Conservation (phyloP, 371 early-diverging fungal species). For the Dinochytrium kinnereticum region DNA sequence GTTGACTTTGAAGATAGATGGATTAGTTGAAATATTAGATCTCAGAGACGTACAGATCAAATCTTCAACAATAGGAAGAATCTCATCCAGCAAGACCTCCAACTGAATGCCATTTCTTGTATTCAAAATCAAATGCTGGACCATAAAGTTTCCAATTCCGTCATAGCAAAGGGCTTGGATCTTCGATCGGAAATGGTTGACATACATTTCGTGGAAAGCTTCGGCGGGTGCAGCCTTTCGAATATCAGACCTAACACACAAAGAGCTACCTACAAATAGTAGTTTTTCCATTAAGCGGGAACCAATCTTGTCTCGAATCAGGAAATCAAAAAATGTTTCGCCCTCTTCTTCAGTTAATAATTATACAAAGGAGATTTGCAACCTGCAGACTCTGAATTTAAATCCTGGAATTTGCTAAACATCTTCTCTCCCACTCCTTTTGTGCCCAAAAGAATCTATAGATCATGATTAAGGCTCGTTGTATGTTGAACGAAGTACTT, state of each 20-base stretch:
- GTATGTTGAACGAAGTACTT: slow-evolving; percentile 42
- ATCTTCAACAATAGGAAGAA: slow-evolving; percentile 59
- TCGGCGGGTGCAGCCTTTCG: slow-evolving; percentile 60
- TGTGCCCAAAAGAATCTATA: slow-evolving; percentile 34
- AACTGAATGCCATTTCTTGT: slow-evolving; percentile 67
- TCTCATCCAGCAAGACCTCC: slow-evolving; percentile 63
- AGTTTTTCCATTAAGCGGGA: slow-evolving; percentile 55
- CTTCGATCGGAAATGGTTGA: slow-evolving; percentile 65
- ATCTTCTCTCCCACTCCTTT: slow-evolving; percentile 20
- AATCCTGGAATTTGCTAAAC: slow-evolving; percentile 8
- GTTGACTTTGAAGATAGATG: slow-evolving; percentile 36
- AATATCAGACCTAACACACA: slow-evolving; percentile 17
- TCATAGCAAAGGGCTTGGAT: slow-evolving; percentile 62
- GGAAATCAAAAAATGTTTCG: slow-evolving; percentile 34
- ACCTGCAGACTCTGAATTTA: slow-evolving; percentile 22
- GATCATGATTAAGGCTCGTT: not conserved
- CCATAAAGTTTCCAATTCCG: slow-evolving; percentile 79
- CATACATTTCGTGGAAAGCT: slow-evolving; percentile 71
- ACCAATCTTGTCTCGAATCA: slow-evolving; percentile 47
- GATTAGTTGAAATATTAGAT: slow-evolving; percentile 6
- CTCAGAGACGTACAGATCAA: slow-evolving; percentile 25
- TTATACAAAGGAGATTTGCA: not conserved
- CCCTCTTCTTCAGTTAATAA: not conserved
- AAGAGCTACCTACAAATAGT: slow-evolving; percentile 24
- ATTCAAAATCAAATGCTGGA: slow-evolving; percentile 72